Percentiles rank a stretch among this genome's conserved stretches.
phyloP scores from a whole-genome alignment of 1,284 basidiomycete genomes.

The Prillingera fragicola region DNA sequence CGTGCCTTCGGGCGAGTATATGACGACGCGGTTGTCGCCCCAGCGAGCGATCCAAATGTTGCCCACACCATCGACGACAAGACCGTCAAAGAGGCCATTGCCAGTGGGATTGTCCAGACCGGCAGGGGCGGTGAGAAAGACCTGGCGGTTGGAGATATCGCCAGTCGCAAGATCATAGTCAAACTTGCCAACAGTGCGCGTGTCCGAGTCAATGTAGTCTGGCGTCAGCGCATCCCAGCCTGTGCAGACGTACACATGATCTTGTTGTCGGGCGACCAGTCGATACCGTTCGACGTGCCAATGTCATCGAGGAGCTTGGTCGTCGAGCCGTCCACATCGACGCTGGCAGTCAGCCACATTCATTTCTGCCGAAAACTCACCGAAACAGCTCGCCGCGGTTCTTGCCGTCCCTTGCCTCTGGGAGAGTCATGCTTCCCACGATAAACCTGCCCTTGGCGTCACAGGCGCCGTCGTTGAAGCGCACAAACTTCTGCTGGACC shows the following conservation, averaged over 20 bases:
- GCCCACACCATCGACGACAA: slow-evolving; percentile 41
- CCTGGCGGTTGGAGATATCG: slow-evolving; percentile 22
- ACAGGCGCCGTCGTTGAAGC: slow-evolving; percentile 47
- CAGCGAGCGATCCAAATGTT: slow-evolving; percentile 46
- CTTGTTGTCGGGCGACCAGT: slow-evolving; percentile 41
- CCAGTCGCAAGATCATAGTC: slow-evolving; percentile 37
- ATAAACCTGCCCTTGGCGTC: slow-evolving; percentile 42
- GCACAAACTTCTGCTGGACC: slow-evolving; percentile 18
- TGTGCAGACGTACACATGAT: slow-evolving; percentile 41
- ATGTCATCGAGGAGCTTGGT: slow-evolving; percentile 29
- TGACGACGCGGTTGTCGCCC: slow-evolving; percentile 40
- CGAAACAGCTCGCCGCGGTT: slow-evolving; percentile 33
- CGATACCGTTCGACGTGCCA: slow-evolving; percentile 43
- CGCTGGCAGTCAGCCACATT: slow-evolving; percentile 9
- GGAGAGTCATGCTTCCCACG: slow-evolving; percentile 32
- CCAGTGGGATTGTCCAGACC: slow-evolving; percentile 14
- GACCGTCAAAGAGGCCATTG: slow-evolving; percentile 40
- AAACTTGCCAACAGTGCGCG: slow-evolving; percentile 27
- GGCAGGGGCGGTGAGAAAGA: slow-evolving; percentile 24
- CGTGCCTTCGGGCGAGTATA: slow-evolving; percentile 35
- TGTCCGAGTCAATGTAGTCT: slow-evolving; percentile 46
- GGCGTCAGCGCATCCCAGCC: slow-evolving; percentile 1
- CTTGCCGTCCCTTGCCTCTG: slow-evolving; percentile 14
- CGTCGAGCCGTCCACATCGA: slow-evolving; percentile 27
- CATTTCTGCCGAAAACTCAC: slow-evolving; percentile 15